Evolutionary conservation across 495 filamentous ascomycete genomes (phyloP), one percentile per base, ranked within the genome.

Genomic region (Aspergillus cristatus): DNA sequence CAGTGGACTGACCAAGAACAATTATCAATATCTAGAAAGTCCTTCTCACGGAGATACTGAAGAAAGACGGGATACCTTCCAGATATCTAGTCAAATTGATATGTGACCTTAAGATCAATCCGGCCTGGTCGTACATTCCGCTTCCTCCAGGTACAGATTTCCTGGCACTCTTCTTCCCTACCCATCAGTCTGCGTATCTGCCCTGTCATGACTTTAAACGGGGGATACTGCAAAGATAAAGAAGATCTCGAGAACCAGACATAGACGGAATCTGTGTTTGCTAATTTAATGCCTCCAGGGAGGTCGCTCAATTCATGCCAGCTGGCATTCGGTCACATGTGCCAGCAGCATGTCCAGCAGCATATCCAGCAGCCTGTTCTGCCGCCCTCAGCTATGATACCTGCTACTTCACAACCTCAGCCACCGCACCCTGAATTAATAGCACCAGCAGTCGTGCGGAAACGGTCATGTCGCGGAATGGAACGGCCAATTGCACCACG

Each of bases 31-130:
- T 42, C 49, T 50, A 71, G 57, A 71, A 75, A 47, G 62, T 51
- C 24, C 47, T 81, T 37, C 68, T 79, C 37, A 70, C 72, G 20
- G 75, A 79, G 48, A 78, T 81, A 48, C 52, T 81, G 43, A 79
- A 78, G 54, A 68, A 68, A 33, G 67, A 67, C n/a, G 53, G 63
- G 24, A 60, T 79, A 28, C 53, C 67, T 25, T 70, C 74, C 8
- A 60, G 40, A 22, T 51, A 65, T 41, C 61, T 81, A 22, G 51
- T 70, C 35, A 57, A 62, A 38, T 47, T 79, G 41, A 70, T 77
- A 45, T 55, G 60, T 45, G 61, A 68, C 15, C 53, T 56, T 47
- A 58, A 63, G 40, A 67, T 78, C 34, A 47, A 46, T 34, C 75
- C 74, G 33, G 62, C 48, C 49, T 79, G 76, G 76, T 59, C 55